Base-by-base conservation (phyloP, 345 rosid species). In the Stellera chamaejasme region DNA sequence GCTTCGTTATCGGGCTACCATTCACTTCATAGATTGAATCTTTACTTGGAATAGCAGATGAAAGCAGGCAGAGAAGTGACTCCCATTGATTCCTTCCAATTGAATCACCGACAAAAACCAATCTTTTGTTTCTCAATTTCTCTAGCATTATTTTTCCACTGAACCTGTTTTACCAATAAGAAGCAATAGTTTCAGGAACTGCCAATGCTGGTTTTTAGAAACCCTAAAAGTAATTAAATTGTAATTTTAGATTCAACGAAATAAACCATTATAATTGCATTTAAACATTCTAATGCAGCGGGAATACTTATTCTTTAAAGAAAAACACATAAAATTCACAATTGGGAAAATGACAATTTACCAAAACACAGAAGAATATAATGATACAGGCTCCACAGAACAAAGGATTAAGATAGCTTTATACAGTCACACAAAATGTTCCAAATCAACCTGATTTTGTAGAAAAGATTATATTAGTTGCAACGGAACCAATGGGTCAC, bases 21-120 rank as follows among this genome's bases (percentile, higher is more conserved):
- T 88, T 79, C 67, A 83, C 85, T 85, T 88, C 96, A 53, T 79
- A 85, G 19, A 85, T 74, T 4, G 78, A 79, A 43, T 60, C 69
- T 65, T 75, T 72, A 56, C 79, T 58, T 10, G 76, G 63, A 42
- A 88, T 56, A 6, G 66, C 88, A 67, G 90, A 80, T 56, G 96
- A 75, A 10, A 88, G 59, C 78, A 88, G 45, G 76, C 96, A 88
- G 16, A 88, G 72, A 19, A 88, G 79, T 19, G 96, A 88, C 74
- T 88, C 96, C 90, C 90, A 88, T 57, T 88, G 93, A 70, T 88
- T 88, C 69, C 96, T 83, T 42, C 96, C 96, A 19, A 88, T 79
- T 3, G 96, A 88, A 61, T 88, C 96, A 7, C 96, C 96, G 4
- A 71, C 94, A 65, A 88, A 88, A 5, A 85, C 96, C 9, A 88